A percentile compares a stretch with the other conserved stretches of the same genome.
Evolutionary conservation across 768 basidiomycete species (phyloP).

Genomic region (Pisolithus tinctorius): DNA sequence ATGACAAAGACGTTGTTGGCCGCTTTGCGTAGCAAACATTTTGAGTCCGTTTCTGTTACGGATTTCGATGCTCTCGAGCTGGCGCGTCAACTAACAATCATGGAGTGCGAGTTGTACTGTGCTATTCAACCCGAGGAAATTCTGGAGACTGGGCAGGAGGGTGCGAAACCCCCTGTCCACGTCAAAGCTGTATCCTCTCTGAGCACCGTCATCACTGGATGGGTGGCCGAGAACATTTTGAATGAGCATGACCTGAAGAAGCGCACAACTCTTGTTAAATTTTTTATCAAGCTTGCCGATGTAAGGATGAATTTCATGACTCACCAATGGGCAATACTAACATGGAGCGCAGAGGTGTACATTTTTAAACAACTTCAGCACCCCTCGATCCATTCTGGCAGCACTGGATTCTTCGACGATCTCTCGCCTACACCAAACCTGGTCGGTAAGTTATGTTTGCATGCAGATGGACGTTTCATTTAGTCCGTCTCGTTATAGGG

Average conservation of each 20-base stretch:
- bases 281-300: conserved; percentile 90
- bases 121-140: conserved; percentile 85
- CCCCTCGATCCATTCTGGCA: conserved; percentile 85
- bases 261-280: conserved; percentile 72
- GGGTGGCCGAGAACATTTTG: conserved; percentile 92
- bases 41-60: conserved; percentile 57
- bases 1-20: conserved; percentile 76
- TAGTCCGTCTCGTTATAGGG: conserved; percentile 41
- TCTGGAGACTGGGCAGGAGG: conserved; percentile 73
- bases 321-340: conserved; percentile 3
- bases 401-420: conserved; percentile 96
- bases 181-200: conserved; percentile 81
- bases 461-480: background rate
- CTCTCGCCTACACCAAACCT: conserved; percentile 85
- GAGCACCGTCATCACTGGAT: conserved; percentile 91
- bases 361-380: conserved; percentile 82
- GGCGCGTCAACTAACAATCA: conserved; percentile 87
- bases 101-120: conserved; percentile 87
- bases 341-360: conserved; percentile 63
- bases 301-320: conserved; percentile 38
- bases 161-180: conserved; percentile 54
- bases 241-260: conserved; percentile 87
- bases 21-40: conserved; percentile 60
- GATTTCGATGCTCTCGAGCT: conserved; percentile 93
- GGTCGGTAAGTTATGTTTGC: conserved; percentile 60